Evolutionary conservation across 148 eudicot genomes (phyloP).

Genomic region (Fagopyrum esculentum): DNA sequence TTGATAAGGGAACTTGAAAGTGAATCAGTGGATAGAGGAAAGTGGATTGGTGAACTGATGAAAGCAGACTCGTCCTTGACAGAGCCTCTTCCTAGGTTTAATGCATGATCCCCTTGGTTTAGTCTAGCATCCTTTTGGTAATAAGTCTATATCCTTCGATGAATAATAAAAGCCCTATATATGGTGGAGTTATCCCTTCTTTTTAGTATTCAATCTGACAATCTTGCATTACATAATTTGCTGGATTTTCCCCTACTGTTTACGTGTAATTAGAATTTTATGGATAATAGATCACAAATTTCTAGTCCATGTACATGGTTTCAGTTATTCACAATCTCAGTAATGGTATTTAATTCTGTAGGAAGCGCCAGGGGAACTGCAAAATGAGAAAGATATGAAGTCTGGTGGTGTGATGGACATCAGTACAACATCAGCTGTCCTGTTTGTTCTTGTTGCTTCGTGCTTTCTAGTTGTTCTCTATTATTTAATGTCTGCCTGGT

Average conservation of each 20-base stretch:
- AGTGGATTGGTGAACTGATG: too few relatives aligned
- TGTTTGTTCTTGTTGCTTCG: slow-evolving; percentile 72
- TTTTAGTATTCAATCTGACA: neutral
- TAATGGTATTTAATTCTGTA: slow-evolving; percentile 15
- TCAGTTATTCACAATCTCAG: neutral
- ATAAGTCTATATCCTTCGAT: too few relatives aligned
- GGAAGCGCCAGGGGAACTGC: slow-evolving; percentile 58
- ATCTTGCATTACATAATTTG: neutral
- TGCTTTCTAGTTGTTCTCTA: slow-evolving; percentile 66
- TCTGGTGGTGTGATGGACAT: slow-evolving; percentile 50
- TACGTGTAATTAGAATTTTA: neutral
- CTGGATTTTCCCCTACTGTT: neutral
- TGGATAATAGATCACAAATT: neutral
- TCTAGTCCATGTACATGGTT: neutral
- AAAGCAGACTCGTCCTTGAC: too few relatives aligned
- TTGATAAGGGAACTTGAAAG: too few relatives aligned
- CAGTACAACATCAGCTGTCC: slow-evolving; percentile 55
- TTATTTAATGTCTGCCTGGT: slow-evolving; percentile 70
- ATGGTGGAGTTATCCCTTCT: neutral
- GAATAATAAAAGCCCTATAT: too few relatives aligned
- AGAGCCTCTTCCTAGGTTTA: too few relatives aligned
- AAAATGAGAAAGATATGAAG: slow-evolving; percentile 21
- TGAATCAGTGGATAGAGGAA: too few relatives aligned
- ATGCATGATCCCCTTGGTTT: too few relatives aligned
- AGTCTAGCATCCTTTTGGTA: too few relatives aligned